Conservation (phyloP, 371 early-diverging fungal species). For the Mortierella sp. region DNA sequence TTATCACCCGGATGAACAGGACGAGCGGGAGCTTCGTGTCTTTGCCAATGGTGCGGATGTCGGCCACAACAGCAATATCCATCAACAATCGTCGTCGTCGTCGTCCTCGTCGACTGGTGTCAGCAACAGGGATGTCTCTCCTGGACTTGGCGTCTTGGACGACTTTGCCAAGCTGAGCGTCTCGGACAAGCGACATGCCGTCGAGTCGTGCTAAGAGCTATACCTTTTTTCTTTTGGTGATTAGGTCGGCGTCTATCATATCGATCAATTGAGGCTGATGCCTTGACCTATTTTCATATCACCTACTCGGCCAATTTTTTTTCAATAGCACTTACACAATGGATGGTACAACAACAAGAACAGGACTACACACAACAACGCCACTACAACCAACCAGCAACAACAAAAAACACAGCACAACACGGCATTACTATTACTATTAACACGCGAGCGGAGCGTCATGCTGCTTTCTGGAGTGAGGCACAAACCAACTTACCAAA, state of each 20-base stretch:
- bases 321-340: neutral
- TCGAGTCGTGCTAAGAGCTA: slow-evolving; percentile 16
- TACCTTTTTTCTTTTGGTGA: neutral
- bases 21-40: slow-evolving; percentile 14
- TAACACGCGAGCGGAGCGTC: neutral
- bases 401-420: neutral
- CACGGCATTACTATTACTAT: neutral
- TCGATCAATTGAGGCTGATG: neutral
- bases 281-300: neutral
- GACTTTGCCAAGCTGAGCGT: slow-evolving; percentile 18
- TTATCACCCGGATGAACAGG: slow-evolving; percentile 24
- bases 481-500: neutral
- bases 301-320: neutral
- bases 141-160: neutral
- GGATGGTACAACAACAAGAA: neutral
- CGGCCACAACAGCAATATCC: slow-evolving; percentile 3
- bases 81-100: neutral
- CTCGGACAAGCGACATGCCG: slow-evolving; percentile 5
- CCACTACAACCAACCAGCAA: neutral
- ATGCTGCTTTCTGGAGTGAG: slow-evolving; percentile 5
- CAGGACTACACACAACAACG: neutral
- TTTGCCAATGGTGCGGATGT: slow-evolving; percentile 5
- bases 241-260: neutral
- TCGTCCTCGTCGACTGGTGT: neutral
- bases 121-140: neutral